Evolutionary conservation across 805 yeast species (phyloP).

Genomic region (Ogataea sp.): DNA sequence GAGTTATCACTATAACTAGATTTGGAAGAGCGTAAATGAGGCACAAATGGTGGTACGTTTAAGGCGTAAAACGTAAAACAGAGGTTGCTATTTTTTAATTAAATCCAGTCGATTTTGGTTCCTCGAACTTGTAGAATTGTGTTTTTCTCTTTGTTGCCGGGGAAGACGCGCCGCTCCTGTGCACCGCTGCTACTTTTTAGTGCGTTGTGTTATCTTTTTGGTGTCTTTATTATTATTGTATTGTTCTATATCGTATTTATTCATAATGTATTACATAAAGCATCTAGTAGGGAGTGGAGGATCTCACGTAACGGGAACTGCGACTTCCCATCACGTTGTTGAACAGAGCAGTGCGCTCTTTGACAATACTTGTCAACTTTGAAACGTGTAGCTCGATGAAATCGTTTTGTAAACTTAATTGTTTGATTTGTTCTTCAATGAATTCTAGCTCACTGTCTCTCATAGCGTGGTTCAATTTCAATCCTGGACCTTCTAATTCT

Average conservation of each 20-base stretch:
- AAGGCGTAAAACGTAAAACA: too few species aligned
- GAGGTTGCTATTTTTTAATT: too few species aligned
- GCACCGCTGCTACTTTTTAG: too few species aligned
- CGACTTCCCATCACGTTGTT: background rate
- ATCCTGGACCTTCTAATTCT: constrained; percentile 27
- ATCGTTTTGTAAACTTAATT: constrained; percentile 11
- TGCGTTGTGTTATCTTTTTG: too few species aligned
- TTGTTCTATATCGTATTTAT: background rate
- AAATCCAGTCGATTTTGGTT: too few species aligned
- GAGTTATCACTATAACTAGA: too few species aligned
- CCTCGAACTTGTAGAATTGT: too few species aligned
- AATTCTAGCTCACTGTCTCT: constrained; percentile 9
- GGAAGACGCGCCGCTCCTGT: too few species aligned
- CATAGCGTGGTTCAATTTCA: constrained; percentile 15
- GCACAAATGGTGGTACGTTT: too few species aligned
- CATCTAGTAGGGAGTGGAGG: constrained; percentile 1
- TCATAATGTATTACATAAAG: background rate
- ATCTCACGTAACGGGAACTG: constrained; percentile 1
- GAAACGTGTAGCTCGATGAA: constrained; percentile 12
- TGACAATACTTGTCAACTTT: background rate
- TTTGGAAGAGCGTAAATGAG: too few species aligned
- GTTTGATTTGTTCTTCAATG: constrained; percentile 3
- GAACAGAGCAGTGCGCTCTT: background rate
- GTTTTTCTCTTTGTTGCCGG: too few species aligned
- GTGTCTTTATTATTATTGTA: background rate